Evolutionary conservation across 805 yeast genomes (phyloP).

Genomic region (Saturnispora zaruensis): DNA sequence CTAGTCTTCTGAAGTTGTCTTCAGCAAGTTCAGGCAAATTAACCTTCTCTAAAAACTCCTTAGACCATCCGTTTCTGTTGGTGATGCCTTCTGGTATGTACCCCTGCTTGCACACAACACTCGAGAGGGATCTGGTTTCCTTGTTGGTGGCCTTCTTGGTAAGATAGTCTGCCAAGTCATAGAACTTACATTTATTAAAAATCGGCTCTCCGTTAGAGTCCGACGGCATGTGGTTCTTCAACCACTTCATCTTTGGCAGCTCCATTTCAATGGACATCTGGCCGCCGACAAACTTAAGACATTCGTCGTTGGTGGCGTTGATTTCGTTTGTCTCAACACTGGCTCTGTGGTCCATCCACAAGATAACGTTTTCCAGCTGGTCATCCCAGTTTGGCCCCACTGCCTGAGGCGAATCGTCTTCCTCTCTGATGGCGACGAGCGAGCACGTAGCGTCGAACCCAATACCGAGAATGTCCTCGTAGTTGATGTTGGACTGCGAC

Average conservation of each 20-base stretch:
- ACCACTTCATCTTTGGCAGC: constrained; percentile 94
- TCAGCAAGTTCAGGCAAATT: constrained; percentile 71
- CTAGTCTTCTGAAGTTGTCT: constrained; percentile 68
- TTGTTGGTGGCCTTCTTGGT: constrained; percentile 86
- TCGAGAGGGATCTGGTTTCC: constrained; percentile 82
- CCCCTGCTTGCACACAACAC: constrained; percentile 94
- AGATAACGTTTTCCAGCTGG: constrained; percentile 67
- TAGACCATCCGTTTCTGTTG: constrained; percentile 87
- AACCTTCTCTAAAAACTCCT: constrained; percentile 58
- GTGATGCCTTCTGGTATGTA: constrained; percentile 90
- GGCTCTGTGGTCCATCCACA: constrained; percentile 99
- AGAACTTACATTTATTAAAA: constrained; percentile 63
- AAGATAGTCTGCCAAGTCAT: constrained; percentile 85
- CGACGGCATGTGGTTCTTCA: constrained; percentile 73
- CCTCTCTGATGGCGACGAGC: constrained; percentile 66
- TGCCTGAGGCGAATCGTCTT: constrained; percentile 60
- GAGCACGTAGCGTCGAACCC: constrained; percentile 99
- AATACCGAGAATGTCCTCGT: constrained; percentile 64
- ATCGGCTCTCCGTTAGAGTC: constrained; percentile 23
- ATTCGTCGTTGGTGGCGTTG: constrained; percentile 70
- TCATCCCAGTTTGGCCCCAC: constrained; percentile 88
- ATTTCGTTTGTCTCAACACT: constrained; percentile 69
- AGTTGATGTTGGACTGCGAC: constrained; percentile 65
- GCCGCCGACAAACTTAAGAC: constrained; percentile 91
- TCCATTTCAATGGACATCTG: constrained; percentile 98